Evolutionary conservation across 2,329 filamentous ascomycete genomes (phyloP), one percentile per base, ranked within the genome.

Genomic region (Fusarium coicis): DNA sequence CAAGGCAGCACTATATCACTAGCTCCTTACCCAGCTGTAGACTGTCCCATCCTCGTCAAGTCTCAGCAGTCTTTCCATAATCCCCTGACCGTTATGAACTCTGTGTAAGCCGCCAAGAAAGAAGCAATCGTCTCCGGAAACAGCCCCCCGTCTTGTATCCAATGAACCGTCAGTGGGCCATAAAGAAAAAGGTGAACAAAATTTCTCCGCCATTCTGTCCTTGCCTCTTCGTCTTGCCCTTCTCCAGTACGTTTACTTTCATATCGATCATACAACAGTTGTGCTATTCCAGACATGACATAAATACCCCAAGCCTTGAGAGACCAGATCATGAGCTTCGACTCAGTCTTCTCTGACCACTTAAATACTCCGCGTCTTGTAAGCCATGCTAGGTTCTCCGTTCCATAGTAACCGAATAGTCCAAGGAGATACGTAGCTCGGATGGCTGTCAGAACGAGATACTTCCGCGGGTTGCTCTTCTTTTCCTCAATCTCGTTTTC

Each of bases 131-230:
- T 26, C 23, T 74, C 72, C 1, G 72, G 64, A 9, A 74, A 28
- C 7, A 74, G 9, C 0, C 68, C 68, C 9, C 43, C 70, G 2
- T 59, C 64, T 10, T 39, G 42, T 19, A 59, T 56, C 72, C 72
- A 74, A 19, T 74, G 72, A n/a, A 74, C 2, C 1, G 68, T 57
- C 30, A 73, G 36, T 4, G 71, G 72, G 2, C 26, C 49, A 39
- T 59, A 74, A 3, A 74, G 42, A 11, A 74, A 16, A 23, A 58
- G 32, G 6, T 62, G 56, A 7, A 63, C 49, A 23, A 74, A 59
- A 2, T 40, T 72, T 2, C 34, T 74, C 10, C 60, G 66, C 68
- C 68, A 74, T 21, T 62, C 44, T 11, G 15, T 15, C 19, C 2
- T 46, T 0, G 37, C 21, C 1, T 28, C 40, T 19, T 53, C 26